Base-by-base conservation (phyloP, 2,329 filamentous ascomycete species). In the Parafenestella ontariensis region DNA sequence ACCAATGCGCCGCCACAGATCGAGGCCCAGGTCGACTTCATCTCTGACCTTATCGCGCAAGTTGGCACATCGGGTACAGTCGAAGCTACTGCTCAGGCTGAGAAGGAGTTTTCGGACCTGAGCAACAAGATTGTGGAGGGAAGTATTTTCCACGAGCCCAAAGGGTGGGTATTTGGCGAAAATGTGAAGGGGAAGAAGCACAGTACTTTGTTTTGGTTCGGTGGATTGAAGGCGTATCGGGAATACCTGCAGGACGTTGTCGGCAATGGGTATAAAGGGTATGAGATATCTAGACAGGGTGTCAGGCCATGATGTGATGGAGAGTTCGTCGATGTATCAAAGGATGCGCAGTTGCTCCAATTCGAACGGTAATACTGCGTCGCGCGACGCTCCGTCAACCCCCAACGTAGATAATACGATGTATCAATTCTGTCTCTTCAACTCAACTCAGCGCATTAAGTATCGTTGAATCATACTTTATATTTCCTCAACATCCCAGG, bases 161-260 rank as follows among this genome's bases (percentile, higher is more conserved):
- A 71, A 13, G 62, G 56, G 1, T 85, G 75, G 75, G 74, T 77
- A 31, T 68, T 69, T 59, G 66, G 64, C 13, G 68, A 68, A 11
- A 78, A 77, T 49, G 70, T 78, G 9, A 70, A 71, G 2, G 76
- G 76, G 36, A 76, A 75, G 64, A 70, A 66, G n/a, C 59, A 66
- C 13, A 69, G 72, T 63, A 66, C 69, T 20, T 50, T 76, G 40
- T 76, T 76, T 44, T 78, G 66, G 61, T 69, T 70, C 6, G 70
- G 73, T 17, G 74, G 73, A 1, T 52, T 69, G 15, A 31, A 18
- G 17, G 23, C n/a, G 3, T 54, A 53, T 36, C 10, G 56, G 29
- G 36, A 58, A 10, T 7, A 47, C 6, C 33, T 57, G 44, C 6
- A 15, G 13, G 29, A 44, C 6, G 44, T 56, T 21, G 20, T 18